These are phyloP conservation scores for Malassezia caprae DNA, from an alignment of 1,284 basidiomycete genomes.

Conservation along the genomic window DNA sequence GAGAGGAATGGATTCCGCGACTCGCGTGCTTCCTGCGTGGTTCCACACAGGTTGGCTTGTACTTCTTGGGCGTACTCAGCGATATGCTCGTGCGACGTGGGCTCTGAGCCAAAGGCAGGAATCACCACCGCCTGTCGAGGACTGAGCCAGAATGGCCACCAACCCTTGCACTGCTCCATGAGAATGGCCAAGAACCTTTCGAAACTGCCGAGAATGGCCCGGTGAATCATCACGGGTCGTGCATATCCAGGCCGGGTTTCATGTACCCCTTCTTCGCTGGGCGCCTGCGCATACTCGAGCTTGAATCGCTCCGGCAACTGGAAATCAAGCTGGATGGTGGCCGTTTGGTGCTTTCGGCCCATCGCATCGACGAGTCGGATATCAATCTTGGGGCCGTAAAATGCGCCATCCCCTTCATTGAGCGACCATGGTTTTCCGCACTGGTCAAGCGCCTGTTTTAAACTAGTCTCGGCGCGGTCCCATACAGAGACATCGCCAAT, in stretches of 20 bases:
- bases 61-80: conserved; percentile 22
- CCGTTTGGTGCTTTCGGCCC: conserved; percentile 41
- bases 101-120: conserved; percentile 17
- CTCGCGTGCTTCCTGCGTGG: conserved; percentile 7
- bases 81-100: conserved; percentile 14
- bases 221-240: conserved; percentile 45
- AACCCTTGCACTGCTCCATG: conserved; percentile 36
- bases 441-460: conserved; percentile 28
- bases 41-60: conserved; percentile 20
- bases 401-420: conserved; percentile 44
- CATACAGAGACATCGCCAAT: conserved; percentile 34
- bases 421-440: conserved; percentile 29
- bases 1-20: conserved; percentile 6
- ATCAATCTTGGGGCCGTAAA: conserved; percentile 48
- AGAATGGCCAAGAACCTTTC: conserved; percentile 47
- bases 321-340: conserved; percentile 47
- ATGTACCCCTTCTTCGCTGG: not conserved
- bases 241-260: conserved; percentile 5
- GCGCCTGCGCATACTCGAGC: conserved; percentile 24
- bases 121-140: conserved; percentile 41
- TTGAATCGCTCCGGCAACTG: conserved; percentile 42
- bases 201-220: conserved; percentile 44
- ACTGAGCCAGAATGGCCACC: conserved; percentile 45
- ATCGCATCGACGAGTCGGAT: conserved; percentile 40
- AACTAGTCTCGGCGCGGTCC: conserved; percentile 32